A percentile compares a stretch with the other conserved stretches of the same genome.
These are phyloP conservation scores for Claviceps quebecensis DNA, from an alignment of 2,329 filamentous ascomycete species.

Conservation along the genomic window DNA sequence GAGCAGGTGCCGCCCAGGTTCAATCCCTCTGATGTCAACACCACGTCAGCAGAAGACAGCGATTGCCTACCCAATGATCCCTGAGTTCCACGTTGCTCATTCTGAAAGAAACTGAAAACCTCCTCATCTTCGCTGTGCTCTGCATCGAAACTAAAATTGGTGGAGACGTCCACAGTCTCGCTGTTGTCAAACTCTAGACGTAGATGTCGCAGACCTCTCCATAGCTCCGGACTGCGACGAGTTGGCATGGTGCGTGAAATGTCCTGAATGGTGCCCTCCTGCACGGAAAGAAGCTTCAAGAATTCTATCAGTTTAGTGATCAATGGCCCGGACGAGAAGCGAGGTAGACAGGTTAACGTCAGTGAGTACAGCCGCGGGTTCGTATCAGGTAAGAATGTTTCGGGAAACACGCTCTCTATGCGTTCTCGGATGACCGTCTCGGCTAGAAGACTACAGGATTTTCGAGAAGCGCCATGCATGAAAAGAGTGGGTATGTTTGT, in stretches of 20 bases:
- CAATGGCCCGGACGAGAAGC: slow-evolving; percentile 36
- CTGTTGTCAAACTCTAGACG: slow-evolving; percentile 39
- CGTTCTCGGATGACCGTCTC: slow-evolving; percentile 30
- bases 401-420: slow-evolving; percentile 31
- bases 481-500: slow-evolving; percentile 37
- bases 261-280: slow-evolving; percentile 32
- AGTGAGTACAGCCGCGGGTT: slow-evolving; percentile 41
- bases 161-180: slow-evolving; percentile 19
- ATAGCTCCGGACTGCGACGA: slow-evolving; percentile 26
- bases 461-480: slow-evolving; percentile 21
- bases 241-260: slow-evolving; percentile 10
- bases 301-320: slow-evolving; percentile 34
- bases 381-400: slow-evolving; percentile 37
- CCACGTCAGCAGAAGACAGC: slow-evolving; percentile 1
- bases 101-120: slow-evolving; percentile 32
- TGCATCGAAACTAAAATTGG: slow-evolving; percentile 24
- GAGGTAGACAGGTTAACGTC: slow-evolving; percentile 39
- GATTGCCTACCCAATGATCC: slow-evolving; percentile 4
- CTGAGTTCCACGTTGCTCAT: slow-evolving; percentile 9
- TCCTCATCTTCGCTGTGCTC: slow-evolving; percentile 21
- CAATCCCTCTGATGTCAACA: slow-evolving; percentile 5
- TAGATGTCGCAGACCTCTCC: slow-evolving; percentile 39
- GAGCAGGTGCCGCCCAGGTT: not conserved
- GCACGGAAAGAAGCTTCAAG: slow-evolving; percentile 29
- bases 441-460: slow-evolving; percentile 26